Conservation (phyloP, 257 asterid species). For the Jacaranda copaia region DNA sequence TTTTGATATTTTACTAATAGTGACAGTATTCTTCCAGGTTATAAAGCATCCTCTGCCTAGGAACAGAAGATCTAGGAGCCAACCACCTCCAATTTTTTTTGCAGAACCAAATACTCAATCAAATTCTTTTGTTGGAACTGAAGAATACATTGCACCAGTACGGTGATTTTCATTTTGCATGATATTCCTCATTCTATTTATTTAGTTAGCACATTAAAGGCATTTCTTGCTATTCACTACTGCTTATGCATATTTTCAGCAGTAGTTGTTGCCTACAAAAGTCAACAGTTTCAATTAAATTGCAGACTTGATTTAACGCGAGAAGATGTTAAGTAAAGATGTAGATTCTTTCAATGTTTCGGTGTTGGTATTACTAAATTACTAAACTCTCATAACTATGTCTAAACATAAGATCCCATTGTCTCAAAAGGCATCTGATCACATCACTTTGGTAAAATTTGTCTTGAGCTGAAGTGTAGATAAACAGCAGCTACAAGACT, state of each 20-base stretch:
- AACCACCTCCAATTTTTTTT: constrained; percentile 80
- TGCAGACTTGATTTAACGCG: background rate
- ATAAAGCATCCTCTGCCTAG: constrained; percentile 69
- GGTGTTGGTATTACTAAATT: background rate
- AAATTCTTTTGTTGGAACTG: constrained; percentile 97
- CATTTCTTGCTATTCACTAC: background rate
- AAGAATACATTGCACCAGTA: constrained; percentile 99
- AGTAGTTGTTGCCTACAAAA: background rate
- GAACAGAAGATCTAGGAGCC: constrained; percentile 71
- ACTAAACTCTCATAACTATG: background rate
- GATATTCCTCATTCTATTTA: constrained; percentile 13
- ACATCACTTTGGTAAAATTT: no score
- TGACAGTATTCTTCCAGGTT: constrained; percentile 55
- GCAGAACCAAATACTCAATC: constrained; percentile 94
- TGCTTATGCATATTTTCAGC: background rate
- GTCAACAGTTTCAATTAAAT: background rate
- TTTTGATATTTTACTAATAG: constrained; percentile 21
- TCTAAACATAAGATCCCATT: no score
- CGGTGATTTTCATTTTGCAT: constrained; percentile 27
- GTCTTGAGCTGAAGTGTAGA: background rate
- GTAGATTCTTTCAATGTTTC: background rate
- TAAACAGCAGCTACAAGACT: background rate
- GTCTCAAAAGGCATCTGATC: no score
- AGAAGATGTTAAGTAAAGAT: background rate
- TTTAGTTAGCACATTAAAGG: background rate